Evolutionary conservation across 306 rosid species (phyloP).

Genomic region (Neltuma alba): DNA sequence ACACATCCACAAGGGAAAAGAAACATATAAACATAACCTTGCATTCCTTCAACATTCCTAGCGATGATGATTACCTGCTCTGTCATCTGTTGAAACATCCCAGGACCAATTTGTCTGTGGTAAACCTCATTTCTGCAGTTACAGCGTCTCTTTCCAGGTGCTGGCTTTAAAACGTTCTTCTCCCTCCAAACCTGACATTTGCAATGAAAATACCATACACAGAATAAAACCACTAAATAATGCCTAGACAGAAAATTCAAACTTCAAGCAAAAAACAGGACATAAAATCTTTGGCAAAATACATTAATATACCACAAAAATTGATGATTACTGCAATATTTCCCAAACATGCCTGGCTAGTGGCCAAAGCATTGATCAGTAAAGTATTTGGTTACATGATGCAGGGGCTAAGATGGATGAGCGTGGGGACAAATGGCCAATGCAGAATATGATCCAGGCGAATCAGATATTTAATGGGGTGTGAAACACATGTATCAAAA

Average conservation of each 20-base stretch:
- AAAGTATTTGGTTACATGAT: conserved; percentile 6
- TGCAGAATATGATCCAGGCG: conserved; percentile 5
- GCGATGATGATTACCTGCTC: conserved; percentile 67
- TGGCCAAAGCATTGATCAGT: conserved; percentile 4
- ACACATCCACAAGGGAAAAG: conserved; percentile 7
- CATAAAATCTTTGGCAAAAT: conserved; percentile 3
- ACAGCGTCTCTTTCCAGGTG: conserved; percentile 96
- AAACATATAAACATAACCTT: not conserved
- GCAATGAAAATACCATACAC: conserved; percentile 27
- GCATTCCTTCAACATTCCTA: conserved; percentile 17
- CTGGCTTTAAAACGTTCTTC: conserved; percentile 81
- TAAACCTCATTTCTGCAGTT: conserved; percentile 97
- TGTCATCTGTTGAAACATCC: conserved; percentile 99
- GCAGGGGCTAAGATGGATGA: not conserved
- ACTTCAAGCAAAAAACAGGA: not conserved
- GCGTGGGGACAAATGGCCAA: not conserved
- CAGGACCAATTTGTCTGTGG: conserved; percentile 98
- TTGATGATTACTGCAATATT: not conserved
- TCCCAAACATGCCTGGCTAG: conserved; percentile 8
- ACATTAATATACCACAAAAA: not conserved
- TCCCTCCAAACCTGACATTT: conserved; percentile 91
- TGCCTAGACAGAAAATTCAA: conserved; percentile 1
- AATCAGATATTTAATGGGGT: conserved; percentile 7
- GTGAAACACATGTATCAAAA: conserved; percentile 2
- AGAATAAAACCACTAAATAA: conserved; percentile 20